phyloP scores from a whole-genome alignment of 2,329 filamentous ascomycete genomes.

The Nothophaeocryptopus gaeumannii region DNA sequence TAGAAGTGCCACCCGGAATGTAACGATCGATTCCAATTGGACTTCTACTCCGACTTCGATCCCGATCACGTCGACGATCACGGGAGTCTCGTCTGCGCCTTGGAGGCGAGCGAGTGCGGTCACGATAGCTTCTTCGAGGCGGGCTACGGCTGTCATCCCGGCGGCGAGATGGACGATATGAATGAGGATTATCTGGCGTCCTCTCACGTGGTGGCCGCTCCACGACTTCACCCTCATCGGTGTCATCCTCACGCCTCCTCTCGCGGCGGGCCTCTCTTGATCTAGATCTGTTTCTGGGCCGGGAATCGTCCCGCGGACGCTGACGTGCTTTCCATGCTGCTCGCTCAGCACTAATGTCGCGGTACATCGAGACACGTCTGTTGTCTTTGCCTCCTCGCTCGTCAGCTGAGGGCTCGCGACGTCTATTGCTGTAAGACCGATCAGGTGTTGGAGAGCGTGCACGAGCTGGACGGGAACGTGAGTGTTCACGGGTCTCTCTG shows the following conservation, averaged over 20 bases:
- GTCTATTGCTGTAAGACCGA: slow-evolving; percentile 26
- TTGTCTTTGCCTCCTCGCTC: slow-evolving; percentile 24
- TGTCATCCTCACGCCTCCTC: slow-evolving; percentile 15
- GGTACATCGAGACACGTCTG: slow-evolving; percentile 27
- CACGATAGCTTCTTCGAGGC: slow-evolving; percentile 20
- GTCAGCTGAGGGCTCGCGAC: slow-evolving; percentile 27
- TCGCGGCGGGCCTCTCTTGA: slow-evolving; percentile 32
- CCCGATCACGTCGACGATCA: slow-evolving; percentile 19
- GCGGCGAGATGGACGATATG: slow-evolving; percentile 17
- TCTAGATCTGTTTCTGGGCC: slow-evolving; percentile 25
- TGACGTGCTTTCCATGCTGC: slow-evolving; percentile 33
- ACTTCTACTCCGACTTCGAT: slow-evolving; percentile 30
- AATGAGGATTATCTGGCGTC: too few relatives aligned
- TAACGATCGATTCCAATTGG: slow-evolving; percentile 40
- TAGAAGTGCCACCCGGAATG: slow-evolving; percentile 34
- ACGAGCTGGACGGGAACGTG: slow-evolving; percentile 22
- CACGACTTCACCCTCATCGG: slow-evolving; percentile 34
- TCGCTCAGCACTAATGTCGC: slow-evolving; percentile 34
- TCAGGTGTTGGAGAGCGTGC: slow-evolving; percentile 30
- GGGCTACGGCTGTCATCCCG: slow-evolving; percentile 28
- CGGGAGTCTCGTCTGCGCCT: slow-evolving; percentile 15
- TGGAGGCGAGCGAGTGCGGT: slow-evolving; percentile 23
- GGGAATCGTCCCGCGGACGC: slow-evolving; percentile 22
- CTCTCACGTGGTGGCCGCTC: slow-evolving; percentile 22
- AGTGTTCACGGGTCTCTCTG: slow-evolving; percentile 16